Percentiles rank a stretch among this genome's conserved stretches.
Evolutionary conservation across 2,329 filamentous ascomycete genomes (phyloP).

Genomic region (Trichoderma aggressivum): DNA sequence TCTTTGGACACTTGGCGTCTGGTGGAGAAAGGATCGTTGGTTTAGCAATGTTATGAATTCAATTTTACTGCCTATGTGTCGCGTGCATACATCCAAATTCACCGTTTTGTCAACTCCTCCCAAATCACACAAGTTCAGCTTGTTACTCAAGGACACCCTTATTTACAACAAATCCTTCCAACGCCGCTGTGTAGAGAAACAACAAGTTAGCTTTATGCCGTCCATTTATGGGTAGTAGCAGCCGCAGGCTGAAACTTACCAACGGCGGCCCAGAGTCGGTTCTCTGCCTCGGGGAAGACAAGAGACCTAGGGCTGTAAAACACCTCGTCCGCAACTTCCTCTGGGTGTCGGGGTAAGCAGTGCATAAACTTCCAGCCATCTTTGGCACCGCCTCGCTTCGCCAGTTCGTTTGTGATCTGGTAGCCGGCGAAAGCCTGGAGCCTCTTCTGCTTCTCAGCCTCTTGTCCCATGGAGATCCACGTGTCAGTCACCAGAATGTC

Average conservation of each 20-base stretch:
- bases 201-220: slow-evolving; percentile 20
- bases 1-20: slow-evolving; percentile 21
- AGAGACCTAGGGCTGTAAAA: slow-evolving; percentile 84
- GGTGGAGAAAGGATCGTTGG: slow-evolving; percentile 17
- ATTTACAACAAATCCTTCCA: slow-evolving; percentile 93
- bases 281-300: slow-evolving; percentile 93
- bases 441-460: slow-evolving; percentile 74
- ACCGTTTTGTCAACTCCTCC: slow-evolving; percentile 4
- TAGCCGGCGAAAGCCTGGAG: slow-evolving; percentile 82
- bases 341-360: slow-evolving; percentile 84
- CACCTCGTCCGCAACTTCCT: slow-evolving; percentile 92
- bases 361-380: slow-evolving; percentile 97
- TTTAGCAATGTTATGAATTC: slow-evolving; percentile 19
- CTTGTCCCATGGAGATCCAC: slow-evolving; percentile 98
- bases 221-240: neutral
- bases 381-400: slow-evolving; percentile 80
- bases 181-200: slow-evolving; percentile 49
- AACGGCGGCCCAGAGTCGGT: slow-evolving; percentile 86
- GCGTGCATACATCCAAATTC: neutral
- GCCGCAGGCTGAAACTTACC: slow-evolving; percentile 44
- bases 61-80: neutral
- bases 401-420: slow-evolving; percentile 85
- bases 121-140: neutral
- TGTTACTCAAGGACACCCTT: slow-evolving; percentile 65
- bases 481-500: slow-evolving; percentile 95